These are phyloP conservation scores for Dendrobium officinale DNA, from an alignment of 106 monocot species.

Conservation along the genomic window DNA sequence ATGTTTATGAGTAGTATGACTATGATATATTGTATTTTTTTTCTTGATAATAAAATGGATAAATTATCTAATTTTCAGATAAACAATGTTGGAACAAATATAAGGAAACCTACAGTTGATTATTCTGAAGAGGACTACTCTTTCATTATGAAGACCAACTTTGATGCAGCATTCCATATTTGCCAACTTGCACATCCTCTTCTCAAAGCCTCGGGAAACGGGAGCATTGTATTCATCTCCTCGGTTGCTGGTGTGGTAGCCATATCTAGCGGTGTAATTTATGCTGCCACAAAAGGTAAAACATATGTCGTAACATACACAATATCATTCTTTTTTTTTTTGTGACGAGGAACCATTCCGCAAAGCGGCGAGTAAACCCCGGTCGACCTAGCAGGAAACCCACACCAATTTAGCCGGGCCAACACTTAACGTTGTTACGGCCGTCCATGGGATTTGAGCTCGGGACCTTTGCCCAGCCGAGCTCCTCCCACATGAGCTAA, in stretches of 20 bases:
- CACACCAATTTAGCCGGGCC: too few species aligned
- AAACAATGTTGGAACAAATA: slow-evolving; percentile 4
- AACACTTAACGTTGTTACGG: too few species aligned
- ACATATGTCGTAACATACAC: not conserved
- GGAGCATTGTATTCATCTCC: slow-evolving; percentile 38
- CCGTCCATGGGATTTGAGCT: too few species aligned
- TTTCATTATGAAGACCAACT: slow-evolving; percentile 25
- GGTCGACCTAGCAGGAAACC: too few species aligned
- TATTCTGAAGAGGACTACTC: slow-evolving; percentile 24
- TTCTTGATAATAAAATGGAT: not conserved
- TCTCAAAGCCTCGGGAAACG: slow-evolving; percentile 36
- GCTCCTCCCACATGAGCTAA: too few species aligned
- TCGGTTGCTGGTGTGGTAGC: slow-evolving; percentile 32
- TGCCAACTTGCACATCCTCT: slow-evolving; percentile 54
- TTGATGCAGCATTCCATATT: slow-evolving; percentile 53
- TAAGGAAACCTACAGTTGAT: slow-evolving; percentile 1
- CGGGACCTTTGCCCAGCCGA: too few species aligned
- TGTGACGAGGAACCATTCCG: too few species aligned
- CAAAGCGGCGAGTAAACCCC: too few species aligned
- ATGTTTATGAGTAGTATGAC: not conserved
- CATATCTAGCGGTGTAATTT: slow-evolving; percentile 7
- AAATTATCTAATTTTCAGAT: not conserved
- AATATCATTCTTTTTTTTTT: too few species aligned
- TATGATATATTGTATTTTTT: not conserved
- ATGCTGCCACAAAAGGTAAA: slow-evolving; percentile 40